phyloP scores from a whole-genome alignment of 2,329 filamentous ascomycete genomes.

The Apiospora koreana region DNA sequence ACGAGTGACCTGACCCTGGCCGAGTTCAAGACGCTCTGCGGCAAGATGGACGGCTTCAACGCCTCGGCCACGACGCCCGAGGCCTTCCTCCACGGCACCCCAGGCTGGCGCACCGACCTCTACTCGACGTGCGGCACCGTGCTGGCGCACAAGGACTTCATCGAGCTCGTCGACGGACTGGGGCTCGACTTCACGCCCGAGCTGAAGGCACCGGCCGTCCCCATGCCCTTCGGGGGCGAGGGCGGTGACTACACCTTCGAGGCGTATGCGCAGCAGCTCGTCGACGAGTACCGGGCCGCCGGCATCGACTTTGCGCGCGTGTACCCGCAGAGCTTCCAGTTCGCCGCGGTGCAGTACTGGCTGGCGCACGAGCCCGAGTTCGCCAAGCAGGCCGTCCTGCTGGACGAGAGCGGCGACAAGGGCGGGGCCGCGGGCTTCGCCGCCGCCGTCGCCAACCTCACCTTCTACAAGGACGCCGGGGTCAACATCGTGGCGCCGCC shows the following conservation, averaged over 20 bases:
- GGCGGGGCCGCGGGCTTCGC: conserved; percentile 44
- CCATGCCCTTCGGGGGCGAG: conserved; percentile 65
- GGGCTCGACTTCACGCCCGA: conserved; percentile 67
- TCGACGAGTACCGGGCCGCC: conserved; percentile 58
- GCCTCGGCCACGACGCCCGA: conserved; percentile 56
- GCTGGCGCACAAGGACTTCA: conserved; percentile 62
- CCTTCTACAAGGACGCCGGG: conserved; percentile 55
- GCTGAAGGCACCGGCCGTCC: conserved; percentile 66
- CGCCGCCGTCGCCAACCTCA: conserved; percentile 57
- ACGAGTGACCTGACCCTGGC: conserved; percentile 69
- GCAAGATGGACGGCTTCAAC: conserved; percentile 70
- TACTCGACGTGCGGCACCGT: conserved; percentile 66
- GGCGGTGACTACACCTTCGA: conserved; percentile 62
- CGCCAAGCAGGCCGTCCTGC: conserved; percentile 62
- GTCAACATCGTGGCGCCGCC: conserved; percentile 65
- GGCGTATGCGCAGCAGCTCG: conserved; percentile 64
- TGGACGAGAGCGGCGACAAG: conserved; percentile 63
- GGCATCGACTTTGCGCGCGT: conserved; percentile 56
- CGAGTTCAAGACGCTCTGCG: conserved; percentile 69
- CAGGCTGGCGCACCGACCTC: conserved; percentile 64
- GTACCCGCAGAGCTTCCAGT: conserved; percentile 67
- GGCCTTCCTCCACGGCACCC: conserved; percentile 60
- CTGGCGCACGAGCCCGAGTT: conserved; percentile 61
- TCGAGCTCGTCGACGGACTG: conserved; percentile 56
- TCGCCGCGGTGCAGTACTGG: conserved; percentile 67